These are phyloP conservation scores for Chalciporus chontae DNA, from an alignment of 768 basidiomycete species.

Conservation along the genomic window DNA sequence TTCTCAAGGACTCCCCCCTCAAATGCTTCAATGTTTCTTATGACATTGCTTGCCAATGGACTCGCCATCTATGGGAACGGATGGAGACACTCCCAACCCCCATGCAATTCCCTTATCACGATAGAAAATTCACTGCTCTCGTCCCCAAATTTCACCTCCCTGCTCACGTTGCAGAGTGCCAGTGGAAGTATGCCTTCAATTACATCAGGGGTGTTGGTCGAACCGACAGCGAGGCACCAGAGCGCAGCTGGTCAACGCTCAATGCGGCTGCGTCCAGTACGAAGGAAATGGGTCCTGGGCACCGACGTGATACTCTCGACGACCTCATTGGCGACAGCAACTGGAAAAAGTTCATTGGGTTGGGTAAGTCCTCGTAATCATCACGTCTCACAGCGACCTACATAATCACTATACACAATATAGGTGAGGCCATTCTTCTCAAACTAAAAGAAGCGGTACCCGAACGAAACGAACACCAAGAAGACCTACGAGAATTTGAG, in stretches of 20 bases:
- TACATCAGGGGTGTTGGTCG: conserved; percentile 8
- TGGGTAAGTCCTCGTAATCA: too few species aligned
- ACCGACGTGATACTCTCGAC: conserved; percentile 33
- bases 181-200: conserved; percentile 27
- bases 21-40: background rate
- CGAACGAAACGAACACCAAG: too few species aligned
- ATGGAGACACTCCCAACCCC: background rate
- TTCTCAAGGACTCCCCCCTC: background rate
- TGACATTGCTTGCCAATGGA: conserved; percentile 18
- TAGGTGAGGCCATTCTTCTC: too few species aligned
- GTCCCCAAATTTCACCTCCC: conserved; percentile 38
- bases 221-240: conserved; percentile 31
- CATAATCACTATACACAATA: too few species aligned
- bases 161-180: conserved; percentile 30
- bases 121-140: background rate
- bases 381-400: too few species aligned
- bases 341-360: too few species aligned
- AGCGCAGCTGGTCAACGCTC: conserved; percentile 34
- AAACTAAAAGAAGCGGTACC: too few species aligned
- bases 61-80: background rate
- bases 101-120: background rate
- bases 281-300: conserved; percentile 33
- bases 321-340: conserved; percentile 32
- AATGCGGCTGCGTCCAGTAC: conserved; percentile 31
- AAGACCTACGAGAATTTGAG: too few species aligned